Base-by-base conservation (phyloP, 805 yeast species). In the Schwanniomyces polymorphus region DNA sequence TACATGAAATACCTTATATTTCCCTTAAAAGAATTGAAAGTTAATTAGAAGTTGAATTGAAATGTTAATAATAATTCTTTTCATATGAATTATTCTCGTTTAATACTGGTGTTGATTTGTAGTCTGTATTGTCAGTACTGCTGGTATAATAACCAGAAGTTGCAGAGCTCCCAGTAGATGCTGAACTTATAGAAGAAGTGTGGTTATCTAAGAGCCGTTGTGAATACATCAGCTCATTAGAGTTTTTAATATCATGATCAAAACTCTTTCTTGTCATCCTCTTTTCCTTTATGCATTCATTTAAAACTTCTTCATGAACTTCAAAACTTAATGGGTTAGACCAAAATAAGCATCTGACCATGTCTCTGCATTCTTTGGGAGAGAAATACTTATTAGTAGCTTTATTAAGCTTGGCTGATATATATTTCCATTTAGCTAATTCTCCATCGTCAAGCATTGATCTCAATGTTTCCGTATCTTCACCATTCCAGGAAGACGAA, bases 401-500 rank as follows among this genome's bases (percentile, higher is more conserved):
- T 51, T 82, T 79, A 45, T 78, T 75, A 47, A 86, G 70, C 57
- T 86, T 91, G 33, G 74, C 66, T 11, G 88, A 74, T n/a, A 87
- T 72, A 56, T 72, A 83, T 41, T 74, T 69, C 86, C 90, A 83
- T 57, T 86, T 86, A 49, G 84, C 89, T 37, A 78, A 52, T 57
- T 86, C 92, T 1, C 86, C 90, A 38, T 79, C 83, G 57, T 86
- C 91, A 7, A 86, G 64, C n/a, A 82, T 53, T 14, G 60, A 60
- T 54, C 78, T 82, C 34, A 86, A 65, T 17, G 72, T 70, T 26
- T 63, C 49, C 7, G 80, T 75, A 61, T 85, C 90, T 12, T 78
- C 80, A 1, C 69, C 55, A 8, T 78, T 80, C 85, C 90, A 85
- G 27, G 80, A 77, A 21, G 81, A 77, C 1, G 82, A 75, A 10